A percentile compares a stretch with the other conserved stretches of the same genome.
phyloP scores from a whole-genome alignment of 2,329 filamentous ascomycete genomes.

The Ophiostoma angusticollis region DNA sequence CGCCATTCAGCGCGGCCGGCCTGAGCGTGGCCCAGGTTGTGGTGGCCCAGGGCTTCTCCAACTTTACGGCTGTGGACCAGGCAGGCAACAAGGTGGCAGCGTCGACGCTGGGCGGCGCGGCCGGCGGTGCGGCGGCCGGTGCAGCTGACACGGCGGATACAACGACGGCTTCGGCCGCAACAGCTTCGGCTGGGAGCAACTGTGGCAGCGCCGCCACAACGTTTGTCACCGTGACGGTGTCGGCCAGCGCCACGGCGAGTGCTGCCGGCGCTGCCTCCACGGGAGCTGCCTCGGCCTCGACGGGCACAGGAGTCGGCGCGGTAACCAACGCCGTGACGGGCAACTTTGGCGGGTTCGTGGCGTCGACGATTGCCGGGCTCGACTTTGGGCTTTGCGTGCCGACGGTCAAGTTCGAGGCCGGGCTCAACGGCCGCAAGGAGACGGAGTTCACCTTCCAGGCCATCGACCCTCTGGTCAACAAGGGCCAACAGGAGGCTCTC shows the following conservation, averaged over 20 bases:
- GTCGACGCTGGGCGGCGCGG: conserved; percentile 17
- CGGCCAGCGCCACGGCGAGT: neutral
- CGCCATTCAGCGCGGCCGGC: conserved; percentile 46
- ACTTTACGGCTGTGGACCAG: conserved; percentile 35
- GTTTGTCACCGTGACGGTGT: conserved; percentile 5
- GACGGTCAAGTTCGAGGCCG: conserved; percentile 47
- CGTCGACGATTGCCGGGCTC: conserved; percentile 14
- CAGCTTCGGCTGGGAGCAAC: neutral
- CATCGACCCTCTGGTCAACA: conserved; percentile 46
- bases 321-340: conserved; percentile 11
- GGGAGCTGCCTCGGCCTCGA: neutral
- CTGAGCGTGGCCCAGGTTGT: conserved; percentile 54
- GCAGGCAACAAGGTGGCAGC: conserved; percentile 19
- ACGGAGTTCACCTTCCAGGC: conserved; percentile 57
- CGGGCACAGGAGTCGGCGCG: conserved; percentile 7
- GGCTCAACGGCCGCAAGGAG: conserved; percentile 41
- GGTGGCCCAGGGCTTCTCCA: conserved; percentile 47
- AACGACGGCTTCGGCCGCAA: neutral
- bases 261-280: neutral
- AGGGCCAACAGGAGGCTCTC: conserved; percentile 52
- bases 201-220: neutral
- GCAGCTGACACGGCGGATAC: conserved; percentile 2
- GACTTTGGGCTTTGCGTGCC: conserved; percentile 43
- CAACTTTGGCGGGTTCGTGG: conserved; percentile 13
- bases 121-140: conserved; percentile 19